Evolutionary conservation across 305 asterid species (phyloP).

Genomic region (Solanum hybrid): DNA sequence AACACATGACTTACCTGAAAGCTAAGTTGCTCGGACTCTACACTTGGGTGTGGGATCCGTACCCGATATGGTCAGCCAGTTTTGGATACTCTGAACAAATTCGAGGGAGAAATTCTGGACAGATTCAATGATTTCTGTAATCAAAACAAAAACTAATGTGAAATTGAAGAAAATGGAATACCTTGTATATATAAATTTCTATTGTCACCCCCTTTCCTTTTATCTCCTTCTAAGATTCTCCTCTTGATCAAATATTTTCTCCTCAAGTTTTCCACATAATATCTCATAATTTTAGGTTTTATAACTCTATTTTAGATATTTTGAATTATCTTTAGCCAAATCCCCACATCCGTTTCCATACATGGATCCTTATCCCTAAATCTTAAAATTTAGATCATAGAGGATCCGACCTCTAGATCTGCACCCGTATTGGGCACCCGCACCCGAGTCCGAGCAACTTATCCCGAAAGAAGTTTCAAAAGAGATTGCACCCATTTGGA

Average conservation of each 20-base stretch:
- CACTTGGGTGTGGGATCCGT: neutral
- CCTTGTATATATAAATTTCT: neutral
- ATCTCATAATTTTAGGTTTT: neutral
- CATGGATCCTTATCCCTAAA: neutral
- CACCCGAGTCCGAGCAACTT: neutral
- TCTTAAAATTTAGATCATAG: neutral
- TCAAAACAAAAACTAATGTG: neutral
- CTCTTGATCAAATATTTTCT: neutral
- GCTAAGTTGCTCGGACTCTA: neutral
- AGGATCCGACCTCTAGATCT: neutral
- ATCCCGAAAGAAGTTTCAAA: neutral
- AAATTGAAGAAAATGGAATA: neutral
- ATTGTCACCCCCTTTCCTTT: neutral
- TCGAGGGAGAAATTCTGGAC: neutral
- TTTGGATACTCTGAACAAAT: neutral
- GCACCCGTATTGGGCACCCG: neutral
- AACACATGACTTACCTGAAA: neutral
- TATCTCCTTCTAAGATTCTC: neutral
- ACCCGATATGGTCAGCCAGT: neutral
- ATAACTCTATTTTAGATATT: neutral
- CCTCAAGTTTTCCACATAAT: neutral
- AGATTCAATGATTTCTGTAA: neutral
- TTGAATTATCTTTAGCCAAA: neutral
- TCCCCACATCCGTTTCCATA: neutral
- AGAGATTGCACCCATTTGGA: neutral